A percentile compares a stretch with the other conserved stretches of the same genome.
These are phyloP conservation scores for Agarophyton chilense DNA, from an alignment of 23 red algal species.

Conservation along the genomic window DNA sequence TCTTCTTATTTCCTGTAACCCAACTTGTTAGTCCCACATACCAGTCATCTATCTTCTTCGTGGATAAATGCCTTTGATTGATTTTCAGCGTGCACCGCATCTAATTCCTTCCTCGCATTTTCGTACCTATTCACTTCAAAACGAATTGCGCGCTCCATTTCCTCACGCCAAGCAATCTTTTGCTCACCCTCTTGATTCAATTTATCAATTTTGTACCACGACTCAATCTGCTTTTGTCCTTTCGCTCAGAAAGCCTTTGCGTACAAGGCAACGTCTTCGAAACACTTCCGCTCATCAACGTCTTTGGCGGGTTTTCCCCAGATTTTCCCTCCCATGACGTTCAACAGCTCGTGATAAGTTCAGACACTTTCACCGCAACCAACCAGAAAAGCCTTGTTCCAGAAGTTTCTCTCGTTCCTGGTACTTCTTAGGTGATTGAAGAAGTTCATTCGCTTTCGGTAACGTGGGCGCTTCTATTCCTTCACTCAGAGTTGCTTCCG, in stretches of 20 bases:
- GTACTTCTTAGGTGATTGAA: constrained; percentile 65
- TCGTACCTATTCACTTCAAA: constrained; percentile 86
- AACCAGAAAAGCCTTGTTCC: constrained; percentile 77
- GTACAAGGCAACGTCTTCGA: constrained; percentile 82
- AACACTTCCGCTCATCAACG: constrained; percentile 75
- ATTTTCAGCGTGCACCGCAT: constrained; percentile 67
- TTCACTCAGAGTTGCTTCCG: constrained; percentile 48
- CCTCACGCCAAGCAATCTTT: constrained; percentile 83
- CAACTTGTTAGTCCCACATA: constrained; percentile 87
- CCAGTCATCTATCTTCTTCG: constrained; percentile 97
- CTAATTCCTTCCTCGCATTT: constrained; percentile 91
- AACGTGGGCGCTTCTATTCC: constrained; percentile 55
- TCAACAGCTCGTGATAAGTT: constrained; percentile 90
- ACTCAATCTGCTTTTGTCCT: constrained; percentile 70
- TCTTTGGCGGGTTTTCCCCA: constrained; percentile 85
- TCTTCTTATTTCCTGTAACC: constrained; percentile 97
- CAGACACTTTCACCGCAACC: constrained; percentile 86
- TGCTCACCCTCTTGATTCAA: constrained; percentile 93
- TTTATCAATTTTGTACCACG: constrained; percentile 76
- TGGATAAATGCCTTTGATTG: constrained; percentile 83
- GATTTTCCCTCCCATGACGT: constrained; percentile 85
- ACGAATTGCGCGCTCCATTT: constrained; percentile 82
- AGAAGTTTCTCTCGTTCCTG: constrained; percentile 70
- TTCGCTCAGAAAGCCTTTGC: constrained; percentile 90
- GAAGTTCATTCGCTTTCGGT: constrained; percentile 37